phyloP scores from a whole-genome alignment of 345 rosid genomes.

The Populus ilicifolia region DNA sequence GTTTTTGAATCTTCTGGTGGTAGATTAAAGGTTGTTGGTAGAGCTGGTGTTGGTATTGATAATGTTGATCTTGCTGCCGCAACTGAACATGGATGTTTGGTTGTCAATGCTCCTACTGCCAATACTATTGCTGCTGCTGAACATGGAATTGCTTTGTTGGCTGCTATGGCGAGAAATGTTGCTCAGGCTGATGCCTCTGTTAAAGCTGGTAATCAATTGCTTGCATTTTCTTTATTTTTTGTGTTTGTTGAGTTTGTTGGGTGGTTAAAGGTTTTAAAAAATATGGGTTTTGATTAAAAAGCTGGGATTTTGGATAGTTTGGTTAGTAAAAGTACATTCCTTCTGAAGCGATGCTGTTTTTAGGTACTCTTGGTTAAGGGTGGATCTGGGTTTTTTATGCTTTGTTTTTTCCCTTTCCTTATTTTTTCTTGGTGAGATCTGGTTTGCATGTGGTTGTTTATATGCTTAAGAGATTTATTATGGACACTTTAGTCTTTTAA shows the following conservation, averaged over 20 bases:
- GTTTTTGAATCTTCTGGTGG: conserved; percentile 80
- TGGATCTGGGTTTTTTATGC: background rate
- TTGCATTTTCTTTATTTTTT: background rate
- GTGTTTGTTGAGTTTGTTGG: background rate
- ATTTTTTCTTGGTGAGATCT: background rate
- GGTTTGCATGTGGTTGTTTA: background rate
- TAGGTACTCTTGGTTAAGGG: background rate
- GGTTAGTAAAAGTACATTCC: background rate
- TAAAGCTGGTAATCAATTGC: conserved; percentile 66
- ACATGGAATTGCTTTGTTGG: conserved; percentile 85
- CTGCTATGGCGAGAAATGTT: conserved; percentile 83
- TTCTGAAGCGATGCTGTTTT: background rate
- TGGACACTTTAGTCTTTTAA: background rate
- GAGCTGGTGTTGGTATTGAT: conserved; percentile 94
- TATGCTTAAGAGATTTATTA: background rate
- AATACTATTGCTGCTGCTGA: conserved; percentile 92
- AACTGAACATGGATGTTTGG: conserved; percentile 83
- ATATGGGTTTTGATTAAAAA: background rate
- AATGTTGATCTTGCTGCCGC: conserved; percentile 93
- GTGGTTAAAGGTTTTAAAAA: background rate
- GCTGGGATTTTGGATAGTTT: background rate
- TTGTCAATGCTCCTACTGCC: conserved; percentile 90
- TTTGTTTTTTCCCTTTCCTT: background rate
- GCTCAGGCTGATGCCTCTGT: conserved; percentile 85
- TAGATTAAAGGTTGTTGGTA: conserved; percentile 79